These are phyloP conservation scores for Seiridium cupressi DNA, from an alignment of 2,329 filamentous ascomycete genomes.

Conservation along the genomic window DNA sequence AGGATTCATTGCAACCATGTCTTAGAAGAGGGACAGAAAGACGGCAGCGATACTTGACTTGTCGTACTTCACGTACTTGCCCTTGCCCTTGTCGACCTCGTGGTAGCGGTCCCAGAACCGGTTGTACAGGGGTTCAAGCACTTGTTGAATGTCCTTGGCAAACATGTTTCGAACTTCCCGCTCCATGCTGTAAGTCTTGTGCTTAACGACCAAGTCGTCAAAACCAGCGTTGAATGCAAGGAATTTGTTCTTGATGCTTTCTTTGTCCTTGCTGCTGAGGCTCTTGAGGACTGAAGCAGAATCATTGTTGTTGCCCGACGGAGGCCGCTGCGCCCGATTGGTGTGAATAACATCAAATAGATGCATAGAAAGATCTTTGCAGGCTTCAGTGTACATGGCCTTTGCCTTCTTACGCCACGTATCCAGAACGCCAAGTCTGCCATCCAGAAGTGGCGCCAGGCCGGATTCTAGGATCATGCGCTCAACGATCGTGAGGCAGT, in stretches of 20 bases:
- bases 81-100: constrained; percentile 95
- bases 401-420: constrained; percentile 86
- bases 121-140: constrained; percentile 91
- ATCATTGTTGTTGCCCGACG: constrained; percentile 69
- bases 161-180: constrained; percentile 80
- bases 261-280: constrained; percentile 86
- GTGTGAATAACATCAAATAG: constrained; percentile 93
- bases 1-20: neutral
- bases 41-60: constrained; percentile 74
- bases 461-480: constrained; percentile 82
- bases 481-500: constrained; percentile 81
- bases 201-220: constrained; percentile 80
- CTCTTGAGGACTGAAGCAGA: constrained; percentile 81
- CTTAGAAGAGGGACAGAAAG: constrained; percentile 50
- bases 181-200: constrained; percentile 88
- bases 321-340: constrained; percentile 69
- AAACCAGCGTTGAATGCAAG: constrained; percentile 86
- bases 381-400: constrained; percentile 78
- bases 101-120: constrained; percentile 97
- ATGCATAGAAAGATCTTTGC: constrained; percentile 82
- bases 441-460: constrained; percentile 67
- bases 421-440: constrained; percentile 67
- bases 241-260: constrained; percentile 96
- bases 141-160: constrained; percentile 80
- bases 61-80: constrained; percentile 98